These are phyloP conservation scores for Pythium phragmitis DNA, from an alignment of 352 stramenopile genomes.

Conservation along the genomic window DNA sequence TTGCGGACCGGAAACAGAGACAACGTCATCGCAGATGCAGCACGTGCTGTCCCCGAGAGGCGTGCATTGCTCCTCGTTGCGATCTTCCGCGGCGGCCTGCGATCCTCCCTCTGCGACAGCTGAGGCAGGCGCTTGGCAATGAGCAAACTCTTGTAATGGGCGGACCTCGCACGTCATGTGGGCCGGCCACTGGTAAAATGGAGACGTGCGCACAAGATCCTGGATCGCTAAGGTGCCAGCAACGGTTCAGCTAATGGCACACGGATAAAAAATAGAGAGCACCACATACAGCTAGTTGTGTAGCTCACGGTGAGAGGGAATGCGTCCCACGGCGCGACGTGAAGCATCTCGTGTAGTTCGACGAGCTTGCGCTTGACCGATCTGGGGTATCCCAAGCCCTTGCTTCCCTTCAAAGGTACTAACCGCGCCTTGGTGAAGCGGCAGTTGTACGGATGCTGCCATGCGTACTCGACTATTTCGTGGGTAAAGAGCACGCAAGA, in stretches of 20 bases:
- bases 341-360: conserved; percentile 67
- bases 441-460: conserved; percentile 67
- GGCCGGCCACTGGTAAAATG: conserved; percentile 33
- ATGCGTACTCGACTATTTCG: conserved; percentile 70
- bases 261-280: background rate
- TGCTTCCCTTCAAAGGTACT: conserved; percentile 30
- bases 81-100: conserved; percentile 2
- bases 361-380: conserved; percentile 72
- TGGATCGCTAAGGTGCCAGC: conserved; percentile 26
- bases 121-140: conserved; percentile 11
- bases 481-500: background rate
- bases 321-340: conserved; percentile 45
- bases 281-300: conserved; percentile 35
- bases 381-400: conserved; percentile 42
- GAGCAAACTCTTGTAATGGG: conserved; percentile 28
- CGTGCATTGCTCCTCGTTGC: background rate
- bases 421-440: conserved; percentile 50
- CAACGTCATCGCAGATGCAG: conserved; percentile 45
- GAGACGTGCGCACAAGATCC: conserved; percentile 32
- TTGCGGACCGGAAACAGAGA: conserved; percentile 15
- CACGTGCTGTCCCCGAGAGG: conserved; percentile 14
- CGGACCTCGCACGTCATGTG: conserved; percentile 44
- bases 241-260: background rate
- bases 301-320: conserved; percentile 56
- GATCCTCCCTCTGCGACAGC: background rate